These are phyloP conservation scores for Trichoderma koningiopsis DNA, from an alignment of 2,329 filamentous ascomycete genomes.

Conservation along the genomic window DNA sequence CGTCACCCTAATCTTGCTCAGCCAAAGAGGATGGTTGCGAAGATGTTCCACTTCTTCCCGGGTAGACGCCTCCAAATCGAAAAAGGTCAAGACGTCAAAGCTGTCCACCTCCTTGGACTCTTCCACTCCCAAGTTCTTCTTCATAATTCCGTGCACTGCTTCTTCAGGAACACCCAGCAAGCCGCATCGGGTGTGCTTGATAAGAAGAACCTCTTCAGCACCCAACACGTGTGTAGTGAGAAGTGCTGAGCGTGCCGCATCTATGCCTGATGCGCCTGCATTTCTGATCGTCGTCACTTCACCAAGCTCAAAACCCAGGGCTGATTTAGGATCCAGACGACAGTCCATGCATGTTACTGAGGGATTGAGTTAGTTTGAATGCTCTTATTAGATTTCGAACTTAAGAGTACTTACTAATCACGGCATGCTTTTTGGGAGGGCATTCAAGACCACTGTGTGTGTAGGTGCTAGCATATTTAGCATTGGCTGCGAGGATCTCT, in stretches of 20 bases:
- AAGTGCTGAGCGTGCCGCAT: constrained; percentile 1
- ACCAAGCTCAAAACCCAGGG: neutral
- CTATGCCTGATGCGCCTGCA: neutral
- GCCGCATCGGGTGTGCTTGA: constrained; percentile 7
- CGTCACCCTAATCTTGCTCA: neutral
- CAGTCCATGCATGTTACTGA: constrained; percentile 18
- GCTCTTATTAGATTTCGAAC: fast-evolving
- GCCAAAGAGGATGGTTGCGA: neutral
- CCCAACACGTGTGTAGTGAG: constrained; percentile 7
- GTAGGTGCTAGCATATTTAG: constrained; percentile 11
- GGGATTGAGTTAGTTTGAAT: neutral
- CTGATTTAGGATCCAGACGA: neutral
- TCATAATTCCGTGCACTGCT: neutral
- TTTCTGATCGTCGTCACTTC: constrained; percentile 12
- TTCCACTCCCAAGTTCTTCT: neutral
- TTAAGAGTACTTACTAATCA: neutral
- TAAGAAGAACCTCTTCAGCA: neutral
- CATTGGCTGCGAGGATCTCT: neutral
- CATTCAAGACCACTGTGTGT: constrained; percentile 17
- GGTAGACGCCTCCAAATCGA: constrained; percentile 1
- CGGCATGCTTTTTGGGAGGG: neutral
- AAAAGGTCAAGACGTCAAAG: neutral
- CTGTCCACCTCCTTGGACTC: constrained; percentile 6
- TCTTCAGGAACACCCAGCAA: neutral
- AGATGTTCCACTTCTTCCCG: constrained; percentile 12